Evolutionary conservation across 1,284 basidiomycete genomes (phyloP), one percentile per base, ranked within the genome.

Genomic region (Phylloboletellus chloephorus): DNA sequence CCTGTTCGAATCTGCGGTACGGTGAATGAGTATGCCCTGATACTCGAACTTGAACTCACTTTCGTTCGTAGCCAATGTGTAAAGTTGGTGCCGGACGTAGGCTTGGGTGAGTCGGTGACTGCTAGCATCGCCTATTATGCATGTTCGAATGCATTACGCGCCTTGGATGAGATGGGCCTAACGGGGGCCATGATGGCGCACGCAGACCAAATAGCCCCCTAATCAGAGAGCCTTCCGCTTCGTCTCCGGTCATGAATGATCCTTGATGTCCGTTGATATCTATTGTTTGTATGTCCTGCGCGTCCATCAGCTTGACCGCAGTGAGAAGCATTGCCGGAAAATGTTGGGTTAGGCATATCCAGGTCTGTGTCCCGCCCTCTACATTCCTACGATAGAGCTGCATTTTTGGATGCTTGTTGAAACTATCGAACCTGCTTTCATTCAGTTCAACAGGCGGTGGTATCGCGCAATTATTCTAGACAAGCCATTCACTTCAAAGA

Each of bases 41-140:
- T 25, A 16, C n/a, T n/a, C 21, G 16, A 8, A 16, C 25, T 8
- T 16, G 7, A 15, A 21, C 29, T 48, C n/a, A 43, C 13, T 8
- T 42, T 45, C 25, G 41, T 28, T 40, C 37, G 13, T 36, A 73
- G 71, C 46, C 67, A 5, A 60, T 65, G 36, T 75, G 64, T 16
- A 71, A 76, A 52, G 66, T 78, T 28, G 75, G 75, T 5, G 74
- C 76, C 15, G 75, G 74, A 0, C n/a, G 67, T 78, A 23, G 71
- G 68, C 11, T 44, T 80, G 30, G 76, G 76, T 74, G 43, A n/a
- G 33, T 20, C 11, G 31, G 26, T 17, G 38, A 22, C 38, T 24
- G 8, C 21, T 31, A 20, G 32, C 21, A 26, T 12, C 30, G 7
- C 21, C 3, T 43, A n/a, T 12, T 13, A 13, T 11, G 12, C 39